phyloP scores from a whole-genome alignment of 2,329 filamentous ascomycete species.

The Botryosphaeria dothidea region DNA sequence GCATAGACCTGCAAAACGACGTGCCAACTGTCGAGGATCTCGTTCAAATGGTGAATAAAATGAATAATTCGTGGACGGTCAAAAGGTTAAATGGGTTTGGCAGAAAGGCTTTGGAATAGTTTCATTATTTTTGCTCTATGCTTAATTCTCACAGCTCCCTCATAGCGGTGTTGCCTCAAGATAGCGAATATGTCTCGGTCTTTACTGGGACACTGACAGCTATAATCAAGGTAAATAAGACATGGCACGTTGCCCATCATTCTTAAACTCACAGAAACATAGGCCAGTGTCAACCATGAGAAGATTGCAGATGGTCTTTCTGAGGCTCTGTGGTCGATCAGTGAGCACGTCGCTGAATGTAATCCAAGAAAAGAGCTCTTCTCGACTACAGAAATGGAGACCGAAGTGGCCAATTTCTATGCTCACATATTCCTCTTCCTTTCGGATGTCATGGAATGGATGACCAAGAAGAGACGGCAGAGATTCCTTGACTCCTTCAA shows the following conservation, averaged over 20 bases:
- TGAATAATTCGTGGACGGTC: slow-evolving; percentile 21
- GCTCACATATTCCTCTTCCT: slow-evolving; percentile 28
- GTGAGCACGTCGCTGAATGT: slow-evolving; percentile 25
- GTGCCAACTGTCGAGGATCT: slow-evolving; percentile 22
- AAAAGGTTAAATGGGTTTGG: slow-evolving; percentile 20
- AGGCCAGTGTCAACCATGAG: slow-evolving; percentile 28
- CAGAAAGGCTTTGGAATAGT: slow-evolving; percentile 22
- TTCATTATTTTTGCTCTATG: slow-evolving; percentile 22
- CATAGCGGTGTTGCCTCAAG: slow-evolving; percentile 24
- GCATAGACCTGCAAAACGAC: slow-evolving; percentile 18
- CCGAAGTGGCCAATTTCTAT: slow-evolving; percentile 25
- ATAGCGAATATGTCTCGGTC: slow-evolving; percentile 27
- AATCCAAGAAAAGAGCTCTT: slow-evolving; percentile 23
- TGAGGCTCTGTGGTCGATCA: slow-evolving; percentile 25
- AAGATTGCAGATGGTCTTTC: slow-evolving; percentile 24
- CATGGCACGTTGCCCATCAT: too few relatives aligned
- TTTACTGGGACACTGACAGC: slow-evolving; percentile 23
- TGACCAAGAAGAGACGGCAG: slow-evolving; percentile 21
- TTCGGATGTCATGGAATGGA: slow-evolving; percentile 26
- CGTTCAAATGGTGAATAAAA: slow-evolving; percentile 21
- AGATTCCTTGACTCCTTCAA: slow-evolving; percentile 24
- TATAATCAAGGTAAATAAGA: slow-evolving; percentile 22
- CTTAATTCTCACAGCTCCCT: slow-evolving; percentile 24
- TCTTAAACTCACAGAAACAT: not conserved
- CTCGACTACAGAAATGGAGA: slow-evolving; percentile 23